These are phyloP conservation scores for Sclerotinia borealis DNA, from an alignment of 2,329 filamentous ascomycete species.

Conservation along the genomic window DNA sequence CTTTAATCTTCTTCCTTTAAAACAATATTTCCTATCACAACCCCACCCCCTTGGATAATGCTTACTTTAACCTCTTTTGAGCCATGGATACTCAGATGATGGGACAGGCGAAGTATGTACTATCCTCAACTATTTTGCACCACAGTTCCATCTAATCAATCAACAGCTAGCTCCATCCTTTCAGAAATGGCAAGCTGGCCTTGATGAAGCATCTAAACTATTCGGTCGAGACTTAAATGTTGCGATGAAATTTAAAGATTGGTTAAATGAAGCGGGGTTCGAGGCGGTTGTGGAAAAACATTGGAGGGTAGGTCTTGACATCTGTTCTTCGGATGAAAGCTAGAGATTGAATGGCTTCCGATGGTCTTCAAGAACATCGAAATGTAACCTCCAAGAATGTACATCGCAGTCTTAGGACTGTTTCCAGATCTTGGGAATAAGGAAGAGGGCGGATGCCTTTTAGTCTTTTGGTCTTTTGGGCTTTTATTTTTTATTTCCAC, in stretches of 20 bases:
- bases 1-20: neutral
- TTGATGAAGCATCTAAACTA: constrained; percentile 30
- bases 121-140: too few species aligned
- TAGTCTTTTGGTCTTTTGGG: too few species aligned
- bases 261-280: constrained; percentile 36
- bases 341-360: too few species aligned
- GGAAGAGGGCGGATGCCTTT: neutral
- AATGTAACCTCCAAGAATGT: too few species aligned
- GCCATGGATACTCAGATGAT: constrained; percentile 4
- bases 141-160: neutral
- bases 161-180: constrained; percentile 12
- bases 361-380: too few species aligned
- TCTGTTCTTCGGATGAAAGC: neutral
- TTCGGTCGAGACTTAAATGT: constrained; percentile 31
- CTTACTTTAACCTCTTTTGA: neutral
- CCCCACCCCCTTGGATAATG: neutral
- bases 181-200: constrained; percentile 18
- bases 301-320: neutral
- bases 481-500: too few species aligned
- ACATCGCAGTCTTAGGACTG: too few species aligned
- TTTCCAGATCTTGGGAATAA: neutral
- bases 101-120: neutral
- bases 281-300: constrained; percentile 15
- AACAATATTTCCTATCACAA: neutral
- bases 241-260: constrained; percentile 20